Evolutionary conservation across 495 filamentous ascomycete genomes (phyloP), one percentile per base, ranked within the genome.

Genomic region (Glarea lozoyensis): DNA sequence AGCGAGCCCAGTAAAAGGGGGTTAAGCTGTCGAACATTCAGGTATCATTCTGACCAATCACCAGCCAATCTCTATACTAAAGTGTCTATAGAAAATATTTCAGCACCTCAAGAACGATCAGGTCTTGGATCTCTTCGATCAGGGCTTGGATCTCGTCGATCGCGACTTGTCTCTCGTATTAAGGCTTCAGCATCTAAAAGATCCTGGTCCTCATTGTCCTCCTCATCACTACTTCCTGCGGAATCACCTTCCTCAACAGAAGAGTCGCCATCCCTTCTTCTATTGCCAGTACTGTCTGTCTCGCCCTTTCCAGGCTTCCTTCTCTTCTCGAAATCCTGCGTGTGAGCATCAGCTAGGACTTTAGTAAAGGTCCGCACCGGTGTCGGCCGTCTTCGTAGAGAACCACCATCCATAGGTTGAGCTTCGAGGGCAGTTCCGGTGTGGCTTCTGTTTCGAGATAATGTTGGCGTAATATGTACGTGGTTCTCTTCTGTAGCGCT

Each of bases 271-370:
- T 47, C 27, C 9, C 46, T 30, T 17, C 24, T 23, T 6, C 25
- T 16, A 30, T 39, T 40, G 10, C 25, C 23, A 4, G 18, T 20
- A 27, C 19, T 52, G 48, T 35, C 43, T 25, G 25, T 36, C 37
- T 48, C 46, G 6, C 27, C 30, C 10, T 25, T 39, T 11, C 58
- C 65, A 3, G 75, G 69, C 37, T 66, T 73, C 37, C 75, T 66
- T 59, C 74, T 80, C 58, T 84, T 75, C 64, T 92, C 81, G 59
- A 94, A 96, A 58, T 96, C 88, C 53, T 92, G 83, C 25, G 77
- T 79, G 49, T 96, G 88, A 9, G 88, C 88, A 29, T 72, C 65
- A 4, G 79, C 75, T 48, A 94, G 66, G 10, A 83, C 71, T 7
- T 60, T 59, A 10, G 59, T 57, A 13, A 75, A 76, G 54, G 45